Evolutionary conservation across 129 eudicot genomes (phyloP).

Genomic region (Lonicera japonica): DNA sequence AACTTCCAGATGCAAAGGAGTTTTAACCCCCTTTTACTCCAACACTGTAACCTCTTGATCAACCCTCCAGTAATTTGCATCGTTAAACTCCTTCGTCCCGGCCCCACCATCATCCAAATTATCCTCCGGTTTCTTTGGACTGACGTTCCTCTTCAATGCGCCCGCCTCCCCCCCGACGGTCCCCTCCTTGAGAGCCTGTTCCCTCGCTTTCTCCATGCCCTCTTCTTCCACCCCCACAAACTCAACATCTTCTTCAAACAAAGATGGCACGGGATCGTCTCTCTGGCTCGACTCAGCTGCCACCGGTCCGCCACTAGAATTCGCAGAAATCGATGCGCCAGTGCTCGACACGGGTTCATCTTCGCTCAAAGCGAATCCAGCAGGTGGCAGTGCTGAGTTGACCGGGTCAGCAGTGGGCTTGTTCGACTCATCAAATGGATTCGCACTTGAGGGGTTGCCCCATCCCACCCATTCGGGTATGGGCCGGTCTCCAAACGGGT

Average conservation of each 20-base stretch:
- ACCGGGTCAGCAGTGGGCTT: conserved; percentile 10
- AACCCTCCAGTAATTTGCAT: conserved; percentile 76
- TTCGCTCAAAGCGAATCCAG: conserved; percentile 25
- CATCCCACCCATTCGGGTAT: conserved; percentile 84
- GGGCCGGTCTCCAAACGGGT: conserved; percentile 66
- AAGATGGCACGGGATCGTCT: conserved; percentile 37
- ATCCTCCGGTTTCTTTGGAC: conserved; percentile 29
- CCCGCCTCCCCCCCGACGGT: conserved; percentile 91
- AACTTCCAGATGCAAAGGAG: background rate
- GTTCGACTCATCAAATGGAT: conserved; percentile 53
- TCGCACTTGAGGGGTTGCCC: conserved; percentile 59
- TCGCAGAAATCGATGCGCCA: conserved; percentile 29
- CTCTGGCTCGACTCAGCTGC: conserved; percentile 30
- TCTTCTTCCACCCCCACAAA: conserved; percentile 85
- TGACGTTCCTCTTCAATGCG: conserved; percentile 38
- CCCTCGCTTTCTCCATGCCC: conserved; percentile 82
- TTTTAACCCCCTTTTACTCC: conserved; percentile 35
- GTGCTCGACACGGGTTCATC: conserved; percentile 47
- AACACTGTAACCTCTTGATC: conserved; percentile 65
- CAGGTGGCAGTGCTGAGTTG: conserved; percentile 7
- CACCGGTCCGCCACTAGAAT: conserved; percentile 20
- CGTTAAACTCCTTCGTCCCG: conserved; percentile 58
- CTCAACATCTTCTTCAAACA: conserved; percentile 94
- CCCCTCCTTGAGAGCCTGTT: conserved; percentile 74
- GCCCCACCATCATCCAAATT: conserved; percentile 36